These are phyloP conservation scores for Aleurites moluccanus DNA, from an alignment of 441 rosid genomes.

Conservation along the genomic window DNA sequence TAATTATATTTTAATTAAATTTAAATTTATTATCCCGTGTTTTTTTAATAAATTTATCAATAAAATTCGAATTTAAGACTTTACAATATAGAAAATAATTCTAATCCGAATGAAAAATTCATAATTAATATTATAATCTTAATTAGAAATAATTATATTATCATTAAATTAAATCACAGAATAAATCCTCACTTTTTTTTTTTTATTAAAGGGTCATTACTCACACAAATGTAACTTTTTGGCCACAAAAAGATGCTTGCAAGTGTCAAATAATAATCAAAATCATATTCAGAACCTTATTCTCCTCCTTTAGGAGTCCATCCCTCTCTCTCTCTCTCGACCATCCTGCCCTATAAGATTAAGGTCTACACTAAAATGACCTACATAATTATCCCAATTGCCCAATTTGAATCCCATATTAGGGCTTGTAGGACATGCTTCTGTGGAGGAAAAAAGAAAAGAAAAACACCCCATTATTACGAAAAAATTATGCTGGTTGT, in stretches of 20 bases:
- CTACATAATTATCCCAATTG: not conserved
- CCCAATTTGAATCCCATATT: slow-evolving; percentile 10
- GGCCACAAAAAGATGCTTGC: not conserved
- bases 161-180: too few species aligned
- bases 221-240: not conserved
- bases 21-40: too few species aligned
- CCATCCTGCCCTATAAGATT: slow-evolving; percentile 3
- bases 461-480: slow-evolving; percentile 27
- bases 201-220: not conserved
- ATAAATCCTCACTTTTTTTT: not conserved
- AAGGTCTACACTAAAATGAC: slow-evolving; percentile 19
- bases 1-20: too few species aligned
- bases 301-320: not conserved
- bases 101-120: too few species aligned
- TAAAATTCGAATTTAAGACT: too few species aligned
- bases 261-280: not conserved
- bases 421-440: slow-evolving; percentile 12
- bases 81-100: too few species aligned
- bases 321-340: slow-evolving; percentile 12
- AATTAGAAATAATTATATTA: too few species aligned
- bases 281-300: slow-evolving; percentile 15
- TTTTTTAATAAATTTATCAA: too few species aligned
- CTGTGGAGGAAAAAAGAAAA: not conserved
- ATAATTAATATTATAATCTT: too few species aligned
- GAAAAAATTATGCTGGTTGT: slow-evolving; percentile 28